Base-by-base conservation (phyloP, 768 basidiomycete genomes). In the Boletus eberwhitei region DNA sequence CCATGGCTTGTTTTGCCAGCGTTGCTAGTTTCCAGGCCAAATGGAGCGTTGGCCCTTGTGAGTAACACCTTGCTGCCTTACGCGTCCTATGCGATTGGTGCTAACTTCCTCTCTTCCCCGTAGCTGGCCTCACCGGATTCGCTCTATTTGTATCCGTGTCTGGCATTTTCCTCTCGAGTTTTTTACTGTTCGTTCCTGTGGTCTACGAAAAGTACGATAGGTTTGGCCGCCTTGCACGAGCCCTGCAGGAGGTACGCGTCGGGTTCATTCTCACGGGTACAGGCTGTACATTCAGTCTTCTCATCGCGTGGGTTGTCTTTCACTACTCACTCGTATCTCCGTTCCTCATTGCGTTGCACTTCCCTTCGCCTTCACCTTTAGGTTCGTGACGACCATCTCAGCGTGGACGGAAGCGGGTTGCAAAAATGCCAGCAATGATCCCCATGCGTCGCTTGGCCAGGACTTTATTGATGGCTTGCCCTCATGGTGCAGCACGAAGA, bases 401-500 rank as follows among this genome's bases (percentile, higher is more conserved):
- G 91, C 90, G 1, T 97, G 88, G 85, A 93, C 94, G 16, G 75
- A 93, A 67, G 72, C 89, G 1, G 94, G 94, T 0, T 98, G 94
- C 76, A 96, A 96, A 71, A 77, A 96, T 58, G 69, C 92, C 1
- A 75, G 76, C 48, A 83, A 89, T 4, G 94, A 97, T 62, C 95
- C 94, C 5, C 79, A 93, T 67, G 86, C 84, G 0, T 76, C 77
- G 47, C 77, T 83, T 13, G 86, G 88, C 19, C 74, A 79, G 31
- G 81, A 77, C 54, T 98, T 88, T 69, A 79, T 79, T 58, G 76
- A 77, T 5, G 90, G 76, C 19, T 75, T 98, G 2, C 72, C 79
- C 4, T 84, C 88, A 0, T 97, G 91, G 90, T 98, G 94, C 71
- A 84, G 77, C 59, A 95, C 94, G 8, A 98, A 97, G 75, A 93